These are phyloP conservation scores for Rhodotorula sp. DNA, from an alignment of 1,284 basidiomycete genomes.

Conservation along the genomic window DNA sequence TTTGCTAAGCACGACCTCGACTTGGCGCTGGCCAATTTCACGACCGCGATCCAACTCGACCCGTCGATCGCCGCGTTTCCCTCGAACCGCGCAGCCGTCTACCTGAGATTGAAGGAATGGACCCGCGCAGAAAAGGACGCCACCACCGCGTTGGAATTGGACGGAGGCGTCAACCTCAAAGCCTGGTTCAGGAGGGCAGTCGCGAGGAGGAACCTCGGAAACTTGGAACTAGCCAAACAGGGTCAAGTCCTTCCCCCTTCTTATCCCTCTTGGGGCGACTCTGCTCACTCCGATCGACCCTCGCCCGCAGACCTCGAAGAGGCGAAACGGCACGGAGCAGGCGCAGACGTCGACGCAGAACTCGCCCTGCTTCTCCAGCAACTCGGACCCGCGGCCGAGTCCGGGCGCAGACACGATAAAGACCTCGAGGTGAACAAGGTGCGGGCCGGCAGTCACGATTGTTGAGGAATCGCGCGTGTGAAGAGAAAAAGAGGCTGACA, in stretches of 20 bases:
- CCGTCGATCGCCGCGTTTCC: slow-evolving; percentile 63
- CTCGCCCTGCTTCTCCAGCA: neutral
- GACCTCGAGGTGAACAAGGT: slow-evolving; percentile 1
- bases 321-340: slow-evolving; percentile 21
- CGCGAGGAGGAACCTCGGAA: slow-evolving; percentile 59
- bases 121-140: slow-evolving; percentile 47
- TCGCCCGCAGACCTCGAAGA: slow-evolving; percentile 13
- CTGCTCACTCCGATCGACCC: neutral
- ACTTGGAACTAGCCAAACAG: slow-evolving; percentile 57
- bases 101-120: slow-evolving; percentile 68
- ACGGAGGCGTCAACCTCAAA: slow-evolving; percentile 58
- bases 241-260: slow-evolving; percentile 53
- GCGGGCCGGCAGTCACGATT: neutral
- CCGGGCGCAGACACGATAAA: no score
- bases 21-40: slow-evolving; percentile 65
- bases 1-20: slow-evolving; percentile 60
- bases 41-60: slow-evolving; percentile 66
- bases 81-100: slow-evolving; percentile 75
- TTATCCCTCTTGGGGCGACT: neutral
- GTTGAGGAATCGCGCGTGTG: neutral
- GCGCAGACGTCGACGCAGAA: slow-evolving; percentile 15
- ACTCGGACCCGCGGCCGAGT: neutral
- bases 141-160: slow-evolving; percentile 29
- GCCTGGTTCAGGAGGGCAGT: slow-evolving; percentile 69
- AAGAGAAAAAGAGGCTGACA: neutral